A percentile compares a stretch with the other conserved stretches of the same genome.
These are phyloP conservation scores for Penicillium diatomitis DNA, from an alignment of 495 filamentous ascomycete genomes.

Conservation along the genomic window DNA sequence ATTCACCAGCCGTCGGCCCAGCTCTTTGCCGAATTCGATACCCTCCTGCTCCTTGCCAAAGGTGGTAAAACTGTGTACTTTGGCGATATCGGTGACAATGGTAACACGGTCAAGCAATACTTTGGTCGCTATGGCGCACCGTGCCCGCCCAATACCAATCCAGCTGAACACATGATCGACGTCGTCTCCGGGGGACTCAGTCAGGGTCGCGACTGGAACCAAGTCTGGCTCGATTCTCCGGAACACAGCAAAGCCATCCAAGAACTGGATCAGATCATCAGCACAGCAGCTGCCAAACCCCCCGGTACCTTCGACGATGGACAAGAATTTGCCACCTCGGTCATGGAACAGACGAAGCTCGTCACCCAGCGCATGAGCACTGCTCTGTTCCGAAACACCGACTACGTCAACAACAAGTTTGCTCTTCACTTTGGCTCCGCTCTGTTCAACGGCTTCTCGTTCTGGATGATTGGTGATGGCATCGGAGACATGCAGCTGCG, in stretches of 20 bases:
- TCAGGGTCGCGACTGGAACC: conserved; percentile 48
- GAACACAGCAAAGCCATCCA: conserved; percentile 32
- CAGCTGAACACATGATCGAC: conserved; percentile 91
- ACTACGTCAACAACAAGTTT: conserved; percentile 59
- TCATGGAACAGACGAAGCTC: conserved; percentile 47
- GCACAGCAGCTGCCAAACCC: conserved; percentile 25
- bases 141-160: conserved; percentile 64
- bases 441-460: conserved; percentile 35
- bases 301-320: conserved; percentile 27
- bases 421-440: conserved; percentile 26
- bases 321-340: conserved; percentile 49
- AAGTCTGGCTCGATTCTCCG: conserved; percentile 53
- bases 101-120: conserved; percentile 51
- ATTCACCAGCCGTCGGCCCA: conserved; percentile 71
- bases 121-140: conserved; percentile 67
- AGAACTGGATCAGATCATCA: conserved; percentile 48
- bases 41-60: conserved; percentile 54
- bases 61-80: conserved; percentile 69
- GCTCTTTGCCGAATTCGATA: conserved; percentile 68
- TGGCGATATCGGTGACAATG: conserved; percentile 52
- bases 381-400: conserved; percentile 51
- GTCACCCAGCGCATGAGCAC: conserved; percentile 49
- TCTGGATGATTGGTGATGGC: conserved; percentile 28
- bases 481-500: conserved; percentile 23
- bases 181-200: conserved; percentile 46